phyloP scores from a whole-genome alignment of 2,329 filamentous ascomycete species.

The Ceratocystis variospora region DNA sequence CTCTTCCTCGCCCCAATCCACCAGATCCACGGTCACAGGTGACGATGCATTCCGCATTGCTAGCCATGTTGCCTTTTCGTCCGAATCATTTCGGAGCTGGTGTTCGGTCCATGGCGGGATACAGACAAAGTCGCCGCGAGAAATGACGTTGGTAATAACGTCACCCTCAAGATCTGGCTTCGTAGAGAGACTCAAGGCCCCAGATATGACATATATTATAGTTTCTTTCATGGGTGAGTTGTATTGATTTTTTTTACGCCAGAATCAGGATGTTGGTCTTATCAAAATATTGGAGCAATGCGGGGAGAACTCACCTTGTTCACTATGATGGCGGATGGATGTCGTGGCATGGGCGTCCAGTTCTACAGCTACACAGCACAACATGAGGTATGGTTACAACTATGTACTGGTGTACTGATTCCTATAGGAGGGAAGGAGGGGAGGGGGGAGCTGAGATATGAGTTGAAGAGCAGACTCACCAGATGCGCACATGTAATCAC shows the following conservation, averaged over 20 bases:
- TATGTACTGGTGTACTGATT: not conserved
- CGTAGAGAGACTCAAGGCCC: constrained; percentile 47
- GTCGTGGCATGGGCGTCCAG: constrained; percentile 48
- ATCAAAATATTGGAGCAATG: not conserved
- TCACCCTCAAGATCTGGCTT: constrained; percentile 39
- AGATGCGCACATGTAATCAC: constrained; percentile 52
- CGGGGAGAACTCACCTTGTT: constrained; percentile 39
- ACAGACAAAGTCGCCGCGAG: constrained; percentile 53
- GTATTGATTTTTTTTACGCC: not conserved
- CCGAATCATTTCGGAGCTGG: constrained; percentile 52
- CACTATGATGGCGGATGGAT: constrained; percentile 54
- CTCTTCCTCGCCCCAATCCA: constrained; percentile 45
- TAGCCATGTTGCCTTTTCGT: constrained; percentile 49
- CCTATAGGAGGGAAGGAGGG: too few species aligned
- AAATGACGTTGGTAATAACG: constrained; percentile 41
- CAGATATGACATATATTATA: constrained; percentile 51
- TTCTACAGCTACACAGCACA: constrained; percentile 25
- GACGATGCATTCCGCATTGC: constrained; percentile 47
- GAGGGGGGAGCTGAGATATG: not conserved
- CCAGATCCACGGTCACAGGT: constrained; percentile 48
- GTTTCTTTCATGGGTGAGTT: constrained; percentile 37
- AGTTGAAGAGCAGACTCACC: constrained; percentile 32
- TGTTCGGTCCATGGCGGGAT: constrained; percentile 59
- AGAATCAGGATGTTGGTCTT: not conserved
- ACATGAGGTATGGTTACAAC: not conserved